A percentile compares a stretch with the other conserved stretches of the same genome.
These are phyloP conservation scores for Russula abietina DNA, from an alignment of 768 basidiomycete species.

Conservation along the genomic window DNA sequence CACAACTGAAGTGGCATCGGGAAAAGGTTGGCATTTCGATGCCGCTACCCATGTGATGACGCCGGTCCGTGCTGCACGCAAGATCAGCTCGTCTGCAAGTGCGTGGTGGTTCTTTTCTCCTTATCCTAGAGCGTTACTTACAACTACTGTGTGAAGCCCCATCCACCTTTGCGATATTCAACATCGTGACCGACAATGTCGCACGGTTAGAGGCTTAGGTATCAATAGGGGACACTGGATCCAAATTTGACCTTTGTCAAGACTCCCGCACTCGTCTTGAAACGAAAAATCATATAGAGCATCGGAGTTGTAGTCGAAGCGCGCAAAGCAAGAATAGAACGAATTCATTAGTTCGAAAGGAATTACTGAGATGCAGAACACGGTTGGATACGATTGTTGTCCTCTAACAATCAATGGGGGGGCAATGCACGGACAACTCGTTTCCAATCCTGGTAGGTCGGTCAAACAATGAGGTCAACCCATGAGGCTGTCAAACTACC, in stretches of 20 bases:
- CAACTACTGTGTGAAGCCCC: constrained; percentile 28
- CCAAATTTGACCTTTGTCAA: not conserved
- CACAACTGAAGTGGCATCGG: constrained; percentile 36
- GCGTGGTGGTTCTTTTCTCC: not conserved
- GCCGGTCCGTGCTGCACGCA: constrained; percentile 30
- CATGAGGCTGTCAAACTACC: constrained; percentile 35
- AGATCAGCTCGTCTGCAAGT: not conserved
- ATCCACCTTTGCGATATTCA: constrained; percentile 45
- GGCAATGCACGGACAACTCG: constrained; percentile 28
- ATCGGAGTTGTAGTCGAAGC: not conserved
- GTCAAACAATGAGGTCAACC: not conserved
- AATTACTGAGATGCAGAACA: not conserved
- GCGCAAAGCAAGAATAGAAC: not conserved
- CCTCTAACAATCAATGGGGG: constrained; percentile 16
- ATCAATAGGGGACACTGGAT: not conserved
- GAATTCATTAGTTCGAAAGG: not conserved
- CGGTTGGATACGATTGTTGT: not conserved
- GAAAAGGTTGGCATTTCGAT: constrained; percentile 49
- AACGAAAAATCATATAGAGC: not conserved
- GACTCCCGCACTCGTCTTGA: not conserved
- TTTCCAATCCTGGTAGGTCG: constrained; percentile 34
- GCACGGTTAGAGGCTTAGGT: constrained; percentile 28
- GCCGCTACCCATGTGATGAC: constrained; percentile 40
- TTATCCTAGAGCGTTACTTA: not conserved
- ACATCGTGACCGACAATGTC: constrained; percentile 49